Conservation (phyloP, 805 yeast species). For the Ogataea wickerhamii region DNA sequence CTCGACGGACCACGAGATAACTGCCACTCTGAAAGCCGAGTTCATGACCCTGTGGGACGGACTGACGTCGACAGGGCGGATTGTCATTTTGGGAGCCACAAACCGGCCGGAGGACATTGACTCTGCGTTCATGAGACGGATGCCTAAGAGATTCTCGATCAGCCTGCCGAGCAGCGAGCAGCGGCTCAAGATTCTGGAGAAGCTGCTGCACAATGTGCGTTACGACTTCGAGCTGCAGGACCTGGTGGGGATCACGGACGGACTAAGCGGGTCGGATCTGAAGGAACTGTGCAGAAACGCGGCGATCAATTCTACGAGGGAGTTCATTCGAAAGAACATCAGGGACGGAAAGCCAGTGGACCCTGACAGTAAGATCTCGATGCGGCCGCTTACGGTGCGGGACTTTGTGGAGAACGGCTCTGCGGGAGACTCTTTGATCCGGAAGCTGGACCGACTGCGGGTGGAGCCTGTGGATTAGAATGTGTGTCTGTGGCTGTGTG, state of each 20-base stretch:
- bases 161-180: constrained; percentile 66
- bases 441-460: constrained; percentile 16
- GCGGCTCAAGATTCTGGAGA: constrained; percentile 64
- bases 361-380: constrained; percentile 35
- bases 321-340: constrained; percentile 62
- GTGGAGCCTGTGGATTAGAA: constrained; percentile 21
- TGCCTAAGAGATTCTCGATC: constrained; percentile 87
- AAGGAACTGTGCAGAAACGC: constrained; percentile 92
- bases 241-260: constrained; percentile 63
- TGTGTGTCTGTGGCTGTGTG: no score
- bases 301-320: constrained; percentile 83
- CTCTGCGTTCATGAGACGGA: constrained; percentile 83
- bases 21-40: constrained; percentile 91
- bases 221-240: constrained; percentile 63
- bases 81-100: constrained; percentile 91
- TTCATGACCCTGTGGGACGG: constrained; percentile 99
- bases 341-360: constrained; percentile 37
- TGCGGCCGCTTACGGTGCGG: constrained; percentile 60
- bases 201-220: constrained; percentile 62
- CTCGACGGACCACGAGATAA: constrained; percentile 88
- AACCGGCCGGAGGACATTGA: constrained; percentile 91
- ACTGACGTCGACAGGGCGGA: constrained; percentile 64
- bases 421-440: constrained; percentile 27
- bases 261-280: constrained; percentile 86
- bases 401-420: constrained; percentile 53